A percentile compares a stretch with the other conserved stretches of the same genome.
These are phyloP conservation scores for Exobasidium rhododendri DNA, from an alignment of 1,284 basidiomycete genomes.

Conservation along the genomic window DNA sequence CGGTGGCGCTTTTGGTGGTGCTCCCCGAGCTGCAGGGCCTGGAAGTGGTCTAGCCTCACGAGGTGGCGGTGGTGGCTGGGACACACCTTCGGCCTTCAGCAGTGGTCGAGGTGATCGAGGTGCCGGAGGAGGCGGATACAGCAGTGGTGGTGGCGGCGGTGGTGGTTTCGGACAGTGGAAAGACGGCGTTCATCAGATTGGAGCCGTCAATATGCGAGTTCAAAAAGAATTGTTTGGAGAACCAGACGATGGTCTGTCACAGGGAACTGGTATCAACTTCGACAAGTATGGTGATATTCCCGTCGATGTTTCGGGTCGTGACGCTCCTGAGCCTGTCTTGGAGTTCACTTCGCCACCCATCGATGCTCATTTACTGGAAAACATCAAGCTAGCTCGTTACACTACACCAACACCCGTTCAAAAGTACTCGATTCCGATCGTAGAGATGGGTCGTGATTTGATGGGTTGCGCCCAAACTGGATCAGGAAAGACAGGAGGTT, in stretches of 20 bases:
- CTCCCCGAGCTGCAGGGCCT: slow-evolving; percentile 14
- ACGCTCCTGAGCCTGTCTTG: slow-evolving; percentile 86
- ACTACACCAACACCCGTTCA: slow-evolving; percentile 94
- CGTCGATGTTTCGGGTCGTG: slow-evolving; percentile 92
- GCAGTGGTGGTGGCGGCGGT: slow-evolving; percentile 39
- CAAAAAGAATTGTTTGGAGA: slow-evolving; percentile 97
- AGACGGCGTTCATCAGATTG: slow-evolving; percentile 80
- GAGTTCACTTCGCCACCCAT: slow-evolving; percentile 85
- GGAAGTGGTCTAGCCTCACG: slow-evolving; percentile 25
- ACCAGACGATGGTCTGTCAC: slow-evolving; percentile 65
- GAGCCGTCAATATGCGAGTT: slow-evolving; percentile 74
- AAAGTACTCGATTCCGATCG: slow-evolving; percentile 99
- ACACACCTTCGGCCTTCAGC: slow-evolving; percentile 18
- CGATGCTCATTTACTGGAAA: slow-evolving; percentile 88
- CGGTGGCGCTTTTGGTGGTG: slow-evolving; percentile 7
- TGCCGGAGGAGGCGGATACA: slow-evolving; percentile 24
- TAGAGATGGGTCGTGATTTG: slow-evolving; percentile 82
- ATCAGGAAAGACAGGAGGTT: slow-evolving; percentile 98
- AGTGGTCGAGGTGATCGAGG: slow-evolving; percentile 26
- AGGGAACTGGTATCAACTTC: slow-evolving; percentile 98
- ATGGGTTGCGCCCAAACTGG: slow-evolving; percentile 99
- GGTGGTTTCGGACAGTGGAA: slow-evolving; percentile 72
- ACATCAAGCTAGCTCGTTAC: slow-evolving; percentile 90
- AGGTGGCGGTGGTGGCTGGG: slow-evolving; percentile 37
- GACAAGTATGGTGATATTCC: slow-evolving; percentile 99